phyloP scores from a whole-genome alignment of 768 basidiomycete genomes.

The Serendipita sp. region DNA sequence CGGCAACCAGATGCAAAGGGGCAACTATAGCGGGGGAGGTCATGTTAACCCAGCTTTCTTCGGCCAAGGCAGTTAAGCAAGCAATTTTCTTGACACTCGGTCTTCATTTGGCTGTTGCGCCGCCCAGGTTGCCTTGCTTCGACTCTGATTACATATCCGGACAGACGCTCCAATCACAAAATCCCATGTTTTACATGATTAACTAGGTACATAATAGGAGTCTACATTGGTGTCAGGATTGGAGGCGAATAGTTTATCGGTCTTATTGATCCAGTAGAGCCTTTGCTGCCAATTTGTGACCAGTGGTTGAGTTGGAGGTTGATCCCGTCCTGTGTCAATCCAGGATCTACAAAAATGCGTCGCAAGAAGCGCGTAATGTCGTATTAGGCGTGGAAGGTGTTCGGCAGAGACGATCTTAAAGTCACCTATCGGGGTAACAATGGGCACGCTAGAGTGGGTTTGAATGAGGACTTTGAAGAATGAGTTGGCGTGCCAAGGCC shows the following conservation, averaged over 20 bases:
- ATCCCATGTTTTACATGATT: too few relatives aligned
- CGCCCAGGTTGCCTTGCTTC: too few relatives aligned
- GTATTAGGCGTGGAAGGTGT: constrained; percentile 69
- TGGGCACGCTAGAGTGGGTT: constrained; percentile 74
- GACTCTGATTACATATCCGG: too few relatives aligned
- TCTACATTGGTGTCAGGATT: background rate
- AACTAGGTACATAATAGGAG: too few relatives aligned
- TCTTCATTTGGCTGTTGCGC: too few relatives aligned
- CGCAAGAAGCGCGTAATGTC: constrained; percentile 72
- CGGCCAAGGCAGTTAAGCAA: background rate
- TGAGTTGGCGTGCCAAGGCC: constrained; percentile 73
- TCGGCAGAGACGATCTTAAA: constrained; percentile 89
- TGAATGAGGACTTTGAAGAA: constrained; percentile 93
- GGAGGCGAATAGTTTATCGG: background rate
- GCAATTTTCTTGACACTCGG: too few relatives aligned
- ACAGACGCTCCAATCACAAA: too few relatives aligned
- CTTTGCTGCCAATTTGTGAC: background rate
- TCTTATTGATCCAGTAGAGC: background rate
- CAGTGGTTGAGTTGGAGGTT: background rate
- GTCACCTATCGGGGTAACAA: constrained; percentile 80
- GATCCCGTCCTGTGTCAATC: constrained; percentile 48
- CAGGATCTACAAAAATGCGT: constrained; percentile 86
- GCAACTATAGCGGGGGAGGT: background rate
- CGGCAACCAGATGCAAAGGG: background rate
- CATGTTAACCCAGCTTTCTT: constrained; percentile 2